Evolutionary conservation across 2,329 filamentous ascomycete species (phyloP), one percentile per base, ranked within the genome.

Genomic region (Didymella pinodella): DNA sequence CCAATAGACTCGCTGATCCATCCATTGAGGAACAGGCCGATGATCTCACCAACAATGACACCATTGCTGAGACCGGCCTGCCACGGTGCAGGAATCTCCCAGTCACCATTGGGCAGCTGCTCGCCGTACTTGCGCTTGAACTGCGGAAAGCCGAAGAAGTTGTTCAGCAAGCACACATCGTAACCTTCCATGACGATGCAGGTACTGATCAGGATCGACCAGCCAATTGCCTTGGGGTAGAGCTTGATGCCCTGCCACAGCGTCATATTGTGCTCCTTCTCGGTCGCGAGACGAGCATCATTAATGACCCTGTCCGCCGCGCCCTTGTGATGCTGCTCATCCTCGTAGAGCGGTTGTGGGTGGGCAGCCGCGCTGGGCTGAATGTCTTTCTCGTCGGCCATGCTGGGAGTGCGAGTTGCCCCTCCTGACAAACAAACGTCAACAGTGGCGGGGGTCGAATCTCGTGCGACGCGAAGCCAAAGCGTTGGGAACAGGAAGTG

Each of bases 181-280:
- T 93, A 96, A 32, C 91, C 92, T 77, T 96, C 92, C 93, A 97
- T 97, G 69, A 86, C 87, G 71, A 96, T 95, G 74, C 90, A 93
- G 0, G 91, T 94, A n/a, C 90, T 94, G 76, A 97, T 93, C 59
- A 96, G 81, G 49, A 96, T 71, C 68, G 88, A 92, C 91, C 92
- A 97, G 22, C 81, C 84, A 56, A 96, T 88, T 22, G 93, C 93
- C 80, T 96, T 94, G 58, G 92, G 92, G 73, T 97, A 97, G 26
- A 95, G 83, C 72, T 83, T 87, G 75, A 96, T 83, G 62, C 91
- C 92, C 80, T 96, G 87, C 74, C 85, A 72, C 57, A 96, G 80
- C 12, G 79, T 81, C 81, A 83, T 83, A 48, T 73, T 79, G 59
- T 81, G 80, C 64, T 83, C 81, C 57, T 80, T 81, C 44, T 82